A percentile compares a stretch with the other conserved stretches of the same genome.
phyloP scores from a whole-genome alignment of 169 alveolate species.

The Plasmodium ovale region DNA sequence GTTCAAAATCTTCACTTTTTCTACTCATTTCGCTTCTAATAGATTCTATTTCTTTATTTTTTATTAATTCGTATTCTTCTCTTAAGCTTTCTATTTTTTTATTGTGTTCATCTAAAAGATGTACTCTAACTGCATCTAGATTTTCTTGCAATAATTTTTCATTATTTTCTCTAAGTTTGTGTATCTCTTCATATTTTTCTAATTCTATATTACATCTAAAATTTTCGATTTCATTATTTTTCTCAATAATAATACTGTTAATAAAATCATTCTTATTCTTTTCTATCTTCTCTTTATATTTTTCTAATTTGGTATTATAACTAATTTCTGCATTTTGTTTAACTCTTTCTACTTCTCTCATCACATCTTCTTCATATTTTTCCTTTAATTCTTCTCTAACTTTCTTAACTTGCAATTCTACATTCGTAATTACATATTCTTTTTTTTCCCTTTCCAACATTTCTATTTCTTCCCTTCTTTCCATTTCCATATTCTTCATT shows the following conservation, averaged over 20 bases:
- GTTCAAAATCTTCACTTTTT: conserved; percentile 2
- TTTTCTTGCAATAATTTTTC: conserved; percentile 16
- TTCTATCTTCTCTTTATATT: conserved; percentile 69
- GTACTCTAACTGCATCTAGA: conserved; percentile 1
- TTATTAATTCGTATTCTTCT: conserved; percentile 23
- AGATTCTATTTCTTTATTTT: conserved; percentile 41
- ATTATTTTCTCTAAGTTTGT: conserved; percentile 21
- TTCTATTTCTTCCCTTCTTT: conserved; percentile 30
- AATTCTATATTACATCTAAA: conserved; percentile 24
- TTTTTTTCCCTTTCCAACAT: conserved; percentile 18
- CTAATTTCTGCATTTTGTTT: conserved; percentile 29
- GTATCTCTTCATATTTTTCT: conserved; percentile 38
- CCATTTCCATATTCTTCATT: conserved; percentile 34
- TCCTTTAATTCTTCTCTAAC: conserved; percentile 3
- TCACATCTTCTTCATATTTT: conserved; percentile 20
- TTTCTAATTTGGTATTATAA: conserved; percentile 46
- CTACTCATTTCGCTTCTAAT: conserved; percentile 12
- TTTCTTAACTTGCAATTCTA: conserved; percentile 14
- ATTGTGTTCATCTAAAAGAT: conserved; percentile 29
- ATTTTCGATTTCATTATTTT: conserved; percentile 42
- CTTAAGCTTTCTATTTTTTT: conserved; percentile 14
- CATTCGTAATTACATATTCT: conserved; percentile 2
- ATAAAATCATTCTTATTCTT: conserved; percentile 69
- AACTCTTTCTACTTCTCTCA: conserved; percentile 27
- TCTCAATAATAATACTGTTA: conserved; percentile 54